Evolutionary conservation across 169 alveolate species (phyloP).

Genomic region (Eimeria sp.): DNA sequence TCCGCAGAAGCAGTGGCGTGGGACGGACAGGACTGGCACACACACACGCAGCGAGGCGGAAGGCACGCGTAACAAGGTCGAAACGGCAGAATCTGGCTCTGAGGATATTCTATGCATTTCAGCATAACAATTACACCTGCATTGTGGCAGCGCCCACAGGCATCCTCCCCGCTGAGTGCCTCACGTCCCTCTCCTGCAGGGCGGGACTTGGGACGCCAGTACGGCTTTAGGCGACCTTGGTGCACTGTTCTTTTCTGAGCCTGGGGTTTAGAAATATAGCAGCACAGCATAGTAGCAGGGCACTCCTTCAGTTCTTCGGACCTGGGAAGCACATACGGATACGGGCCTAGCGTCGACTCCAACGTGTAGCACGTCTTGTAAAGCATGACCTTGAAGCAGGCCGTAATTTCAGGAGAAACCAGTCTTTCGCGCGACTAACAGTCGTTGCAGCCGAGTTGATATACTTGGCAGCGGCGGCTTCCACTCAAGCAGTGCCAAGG

Average conservation of each 20-base stretch:
- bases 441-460: background rate
- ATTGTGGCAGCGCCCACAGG: background rate
- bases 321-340: background rate
- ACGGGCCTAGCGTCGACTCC: background rate
- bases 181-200: background rate
- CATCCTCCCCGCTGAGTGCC: background rate
- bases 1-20: slow-evolving; percentile 40
- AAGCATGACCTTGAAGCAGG: background rate
- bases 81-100: background rate
- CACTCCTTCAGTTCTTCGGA: background rate
- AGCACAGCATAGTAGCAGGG: background rate
- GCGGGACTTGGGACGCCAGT: background rate
- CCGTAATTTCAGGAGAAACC: background rate
- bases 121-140: background rate
- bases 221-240: background rate
- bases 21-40: slow-evolving; percentile 50
- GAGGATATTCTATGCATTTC: background rate
- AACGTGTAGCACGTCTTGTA: background rate
- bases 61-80: background rate
- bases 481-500: background rate
- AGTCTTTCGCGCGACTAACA: background rate
- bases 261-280: background rate
- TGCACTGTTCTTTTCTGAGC: background rate
- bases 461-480: background rate
- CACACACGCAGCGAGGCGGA: slow-evolving; percentile 22